These are phyloP conservation scores for Laguncularia racemosa DNA, from an alignment of 345 rosid genomes.

Conservation along the genomic window DNA sequence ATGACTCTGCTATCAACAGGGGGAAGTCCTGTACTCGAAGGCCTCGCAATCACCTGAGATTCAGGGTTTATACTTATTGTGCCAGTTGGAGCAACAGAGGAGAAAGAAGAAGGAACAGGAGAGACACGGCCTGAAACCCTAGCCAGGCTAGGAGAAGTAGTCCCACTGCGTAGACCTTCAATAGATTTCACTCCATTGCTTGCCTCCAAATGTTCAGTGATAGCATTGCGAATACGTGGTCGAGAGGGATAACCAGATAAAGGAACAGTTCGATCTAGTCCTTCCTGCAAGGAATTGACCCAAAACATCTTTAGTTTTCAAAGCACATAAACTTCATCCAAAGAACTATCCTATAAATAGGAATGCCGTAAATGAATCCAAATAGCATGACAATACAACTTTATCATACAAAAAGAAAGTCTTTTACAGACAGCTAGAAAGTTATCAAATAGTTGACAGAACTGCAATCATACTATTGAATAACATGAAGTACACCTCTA, in stretches of 20 bases:
- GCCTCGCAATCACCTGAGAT: constrained; percentile 43
- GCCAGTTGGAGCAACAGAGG: constrained; percentile 52
- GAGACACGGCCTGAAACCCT: constrained; percentile 28
- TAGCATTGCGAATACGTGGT: constrained; percentile 66
- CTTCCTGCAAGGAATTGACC: constrained; percentile 44
- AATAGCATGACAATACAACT: no score
- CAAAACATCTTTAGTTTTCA: no score
- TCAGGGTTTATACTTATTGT: constrained; percentile 75
- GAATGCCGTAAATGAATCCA: no score
- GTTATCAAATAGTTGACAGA: no score
- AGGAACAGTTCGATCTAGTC: constrained; percentile 50
- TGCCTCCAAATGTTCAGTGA: constrained; percentile 44
- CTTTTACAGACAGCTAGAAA: no score
- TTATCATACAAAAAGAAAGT: no score
- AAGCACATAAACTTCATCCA: no score
- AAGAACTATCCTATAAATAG: no score
- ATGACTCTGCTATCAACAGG: constrained; percentile 54
- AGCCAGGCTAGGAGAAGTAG: constrained; percentile 29
- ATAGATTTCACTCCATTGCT: constrained; percentile 29
- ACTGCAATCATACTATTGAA: no score
- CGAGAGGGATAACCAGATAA: constrained; percentile 48
- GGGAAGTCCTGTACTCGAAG: constrained; percentile 50
- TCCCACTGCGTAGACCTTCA: constrained; percentile 40
- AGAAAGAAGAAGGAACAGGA: constrained; percentile 28
- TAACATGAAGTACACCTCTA: no score